phyloP scores from a whole-genome alignment of 768 basidiomycete species.

The Infundibulicybe gibba region DNA sequence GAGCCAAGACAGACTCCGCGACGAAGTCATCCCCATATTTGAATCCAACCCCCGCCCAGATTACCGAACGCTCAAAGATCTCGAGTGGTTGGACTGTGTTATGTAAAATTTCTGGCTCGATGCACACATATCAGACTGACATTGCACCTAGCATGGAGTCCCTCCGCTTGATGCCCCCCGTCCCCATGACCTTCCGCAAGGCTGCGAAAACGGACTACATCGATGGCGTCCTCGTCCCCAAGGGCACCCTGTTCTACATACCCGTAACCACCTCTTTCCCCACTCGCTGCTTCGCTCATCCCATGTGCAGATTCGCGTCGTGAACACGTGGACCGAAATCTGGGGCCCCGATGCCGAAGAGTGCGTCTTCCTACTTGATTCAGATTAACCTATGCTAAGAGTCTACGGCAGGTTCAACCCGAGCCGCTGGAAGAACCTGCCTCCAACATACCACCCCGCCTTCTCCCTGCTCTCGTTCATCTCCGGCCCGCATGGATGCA shows the following conservation, averaged over 20 bases:
- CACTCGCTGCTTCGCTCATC: no score
- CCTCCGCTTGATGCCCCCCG: conserved; percentile 36
- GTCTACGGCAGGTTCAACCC: conserved; percentile 31
- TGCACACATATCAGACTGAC: no score
- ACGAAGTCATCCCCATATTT: conserved; percentile 6
- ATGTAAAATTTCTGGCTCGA: conserved; percentile 15
- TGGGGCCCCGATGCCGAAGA: conserved; percentile 46
- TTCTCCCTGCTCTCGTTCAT: conserved; percentile 39
- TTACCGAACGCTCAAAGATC: conserved; percentile 35
- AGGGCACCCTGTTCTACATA: conserved; percentile 38
- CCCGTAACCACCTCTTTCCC: conserved; percentile 18
- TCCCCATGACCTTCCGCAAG: conserved; percentile 33
- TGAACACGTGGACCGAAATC: conserved; percentile 39
- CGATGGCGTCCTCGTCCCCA: conserved; percentile 38
- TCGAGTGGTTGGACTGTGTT: conserved; percentile 36
- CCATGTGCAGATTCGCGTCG: conserved; percentile 32
- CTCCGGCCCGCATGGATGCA: conserved; percentile 42
- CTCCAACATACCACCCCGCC: conserved; percentile 26
- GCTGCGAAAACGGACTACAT: conserved; percentile 34
- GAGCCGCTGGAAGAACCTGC: conserved; percentile 37
- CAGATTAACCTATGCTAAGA: conserved; percentile 1
- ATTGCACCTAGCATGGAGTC: conserved; percentile 33
- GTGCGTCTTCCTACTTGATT: conserved; percentile 16
- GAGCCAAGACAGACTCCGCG: background rate
- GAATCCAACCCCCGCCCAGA: conserved; percentile 26